Conservation (phyloP, 1,139 yeast genomes). For the Saccharomyces uvarum region DNA sequence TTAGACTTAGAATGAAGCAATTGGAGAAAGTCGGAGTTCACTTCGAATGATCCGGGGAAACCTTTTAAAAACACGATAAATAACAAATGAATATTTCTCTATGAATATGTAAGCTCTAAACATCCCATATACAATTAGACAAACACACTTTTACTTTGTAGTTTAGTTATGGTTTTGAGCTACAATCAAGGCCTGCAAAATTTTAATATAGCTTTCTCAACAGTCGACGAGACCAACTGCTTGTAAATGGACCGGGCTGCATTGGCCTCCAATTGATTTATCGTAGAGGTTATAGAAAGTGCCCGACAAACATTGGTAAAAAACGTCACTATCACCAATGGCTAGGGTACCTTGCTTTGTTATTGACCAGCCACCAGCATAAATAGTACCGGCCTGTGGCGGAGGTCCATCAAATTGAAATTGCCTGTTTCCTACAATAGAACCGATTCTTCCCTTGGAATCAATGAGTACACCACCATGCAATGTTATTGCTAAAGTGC, state of each 20-base stretch:
- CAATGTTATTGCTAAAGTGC: slow-evolving; percentile 50
- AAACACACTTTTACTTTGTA: background rate
- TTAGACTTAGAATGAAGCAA: slow-evolving; percentile 7
- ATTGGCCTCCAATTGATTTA: slow-evolving; percentile 56
- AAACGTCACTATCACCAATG: slow-evolving; percentile 53
- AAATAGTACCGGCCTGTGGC: slow-evolving; percentile 79
- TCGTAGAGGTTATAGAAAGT: slow-evolving; percentile 78
- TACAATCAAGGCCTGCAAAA: background rate
- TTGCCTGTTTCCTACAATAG: slow-evolving; percentile 79
- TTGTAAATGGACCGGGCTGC: slow-evolving; percentile 55
- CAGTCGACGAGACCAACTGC: slow-evolving; percentile 58
- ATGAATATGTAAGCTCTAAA: background rate
- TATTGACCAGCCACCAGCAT: slow-evolving; percentile 74
- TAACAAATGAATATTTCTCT: background rate
- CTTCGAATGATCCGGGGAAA: slow-evolving; percentile 4
- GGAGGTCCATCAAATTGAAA: slow-evolving; percentile 87
- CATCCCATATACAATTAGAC: background rate
- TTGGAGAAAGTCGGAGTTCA: slow-evolving; percentile 10
- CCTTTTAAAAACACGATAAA: background rate
- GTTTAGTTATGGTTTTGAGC: background rate
- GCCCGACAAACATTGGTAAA: slow-evolving; percentile 78
- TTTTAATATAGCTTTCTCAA: slow-evolving; percentile 30
- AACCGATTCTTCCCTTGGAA: slow-evolving; percentile 62
- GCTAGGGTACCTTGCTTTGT: slow-evolving; percentile 59
- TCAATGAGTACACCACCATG: slow-evolving; percentile 50